Percentiles rank a stretch among this genome's conserved stretches.
phyloP scores from a whole-genome alignment of 2,329 filamentous ascomycete genomes.

The Diaporthe sp. region DNA sequence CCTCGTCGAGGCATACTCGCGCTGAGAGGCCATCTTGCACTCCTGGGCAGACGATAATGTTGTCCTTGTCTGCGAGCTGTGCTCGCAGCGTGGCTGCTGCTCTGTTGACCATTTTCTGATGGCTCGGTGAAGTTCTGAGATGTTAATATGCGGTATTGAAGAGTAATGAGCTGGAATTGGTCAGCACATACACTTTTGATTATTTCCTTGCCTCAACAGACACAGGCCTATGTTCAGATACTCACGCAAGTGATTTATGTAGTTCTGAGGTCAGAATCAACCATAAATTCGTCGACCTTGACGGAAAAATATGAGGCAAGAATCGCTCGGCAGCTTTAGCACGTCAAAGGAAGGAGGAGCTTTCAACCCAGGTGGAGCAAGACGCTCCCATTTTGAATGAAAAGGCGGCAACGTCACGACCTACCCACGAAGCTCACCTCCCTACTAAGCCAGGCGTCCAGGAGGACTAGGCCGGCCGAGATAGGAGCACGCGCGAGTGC shows the following conservation, averaged over 20 bases:
- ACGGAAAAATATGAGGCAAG: background rate
- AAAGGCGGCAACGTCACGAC: background rate
- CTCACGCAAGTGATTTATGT: background rate
- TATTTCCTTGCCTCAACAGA: background rate
- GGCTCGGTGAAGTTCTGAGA: background rate
- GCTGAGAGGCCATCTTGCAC: constrained; percentile 78
- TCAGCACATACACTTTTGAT: background rate
- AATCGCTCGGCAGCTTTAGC: background rate
- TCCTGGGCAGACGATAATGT: constrained; percentile 70
- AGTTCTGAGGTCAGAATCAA: constrained; percentile 21
- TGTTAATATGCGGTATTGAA: background rate
- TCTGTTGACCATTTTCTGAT: constrained; percentile 44
- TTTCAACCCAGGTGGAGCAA: background rate
- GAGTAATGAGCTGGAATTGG: background rate
- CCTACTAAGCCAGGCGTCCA: background rate
- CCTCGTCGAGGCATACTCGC: constrained; percentile 71
- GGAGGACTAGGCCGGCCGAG: background rate
- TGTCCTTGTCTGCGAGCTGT: constrained; percentile 52
- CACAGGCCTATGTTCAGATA: background rate
- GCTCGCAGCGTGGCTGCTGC: constrained; percentile 53
- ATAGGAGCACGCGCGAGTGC: constrained; percentile 2
- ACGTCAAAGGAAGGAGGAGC: background rate
- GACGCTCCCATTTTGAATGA: background rate
- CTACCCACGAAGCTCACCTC: background rate
- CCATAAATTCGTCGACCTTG: background rate